A percentile compares a stretch with the other conserved stretches of the same genome.
Evolutionary conservation across 2,329 filamentous ascomycete genomes (phyloP).

Genomic region (Balansia obtecta): DNA sequence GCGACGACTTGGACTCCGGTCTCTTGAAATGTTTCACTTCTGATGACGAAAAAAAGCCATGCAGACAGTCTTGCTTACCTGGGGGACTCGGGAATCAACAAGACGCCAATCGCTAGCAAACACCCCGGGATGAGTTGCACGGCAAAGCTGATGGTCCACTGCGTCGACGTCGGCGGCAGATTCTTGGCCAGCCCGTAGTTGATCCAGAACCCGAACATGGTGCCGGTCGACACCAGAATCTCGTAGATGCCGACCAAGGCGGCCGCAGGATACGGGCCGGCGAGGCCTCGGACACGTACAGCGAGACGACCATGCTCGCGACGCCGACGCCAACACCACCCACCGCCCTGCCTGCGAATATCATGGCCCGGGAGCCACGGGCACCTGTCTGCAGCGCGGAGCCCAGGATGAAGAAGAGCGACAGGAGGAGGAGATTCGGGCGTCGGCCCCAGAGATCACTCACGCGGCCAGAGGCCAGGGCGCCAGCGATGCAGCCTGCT

Average conservation of each 20-base stretch:
- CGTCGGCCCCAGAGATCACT: background rate
- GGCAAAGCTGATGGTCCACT: slow-evolving; percentile 43
- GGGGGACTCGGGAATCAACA: background rate
- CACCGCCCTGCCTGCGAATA: background rate
- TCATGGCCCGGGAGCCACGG: background rate
- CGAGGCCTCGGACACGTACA: slow-evolving; percentile 25
- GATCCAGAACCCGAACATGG: background rate
- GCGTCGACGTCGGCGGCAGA: slow-evolving; percentile 2
- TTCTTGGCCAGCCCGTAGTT: background rate
- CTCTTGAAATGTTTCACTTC: no score
- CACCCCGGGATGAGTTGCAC: slow-evolving; percentile 44
- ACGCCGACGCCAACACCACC: background rate
- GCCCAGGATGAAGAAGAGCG: background rate
- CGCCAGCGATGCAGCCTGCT: background rate
- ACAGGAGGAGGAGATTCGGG: background rate
- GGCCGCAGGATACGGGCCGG: slow-evolving; percentile 38
- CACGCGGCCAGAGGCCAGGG: background rate
- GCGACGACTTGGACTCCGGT: background rate
- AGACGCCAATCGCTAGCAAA: slow-evolving; percentile 2
- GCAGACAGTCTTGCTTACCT: background rate
- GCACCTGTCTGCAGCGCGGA: background rate
- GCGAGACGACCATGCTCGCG: background rate
- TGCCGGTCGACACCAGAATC: background rate
- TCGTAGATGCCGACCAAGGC: slow-evolving; percentile 39
- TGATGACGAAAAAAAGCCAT: background rate